Base-by-base conservation (phyloP, 805 yeast species). In the Nakazawaea wyomingensis region DNA sequence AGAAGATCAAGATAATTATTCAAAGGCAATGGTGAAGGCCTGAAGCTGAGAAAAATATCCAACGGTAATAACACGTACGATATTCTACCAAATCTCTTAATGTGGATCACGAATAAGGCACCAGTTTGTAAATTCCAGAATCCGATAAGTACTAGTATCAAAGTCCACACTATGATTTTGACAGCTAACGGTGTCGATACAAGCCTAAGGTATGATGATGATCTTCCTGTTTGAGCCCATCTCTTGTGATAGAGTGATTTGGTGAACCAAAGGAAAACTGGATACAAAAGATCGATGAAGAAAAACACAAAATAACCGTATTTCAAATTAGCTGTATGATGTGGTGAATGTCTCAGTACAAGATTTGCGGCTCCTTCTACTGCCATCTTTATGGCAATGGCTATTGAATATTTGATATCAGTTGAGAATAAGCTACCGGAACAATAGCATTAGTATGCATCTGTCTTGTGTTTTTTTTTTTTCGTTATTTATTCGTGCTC, bases 81-180 rank as follows among this genome's bases (percentile, higher is more conserved):
- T 8, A 84, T 48, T 41, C 91, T 65, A 2, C 90, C 95, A 27
- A 73, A 51, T 38, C 91, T 63, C 54, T 81, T 83, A 26, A 72
- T 51, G 26, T 65, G 65, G 5, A 60, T 66, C 29, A 54, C 55
- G 43, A 66, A 56, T 20, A 63, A 58, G 44, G 54, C 62, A 37
- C 56, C 55, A 24, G 58, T 47, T 40, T 59, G 60, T 40, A 54
- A 68, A 48, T 55, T 71, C 59, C 57, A 64, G 43, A 57, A 62
- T 34, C 53, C 59, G 34, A 74, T 43, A 0, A 55, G 51, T 13
- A 60, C 20, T 1, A 69, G 38, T 2, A 70, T 34, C 7, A 57
- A 36, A 2, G 51, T 22, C 71, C 76, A 74, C 1, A 59, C 17
- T 0, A 56, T 36, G 0, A 72, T 61, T 4, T 65, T 55, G 13